Evolutionary conservation across 2,329 filamentous ascomycete species (phyloP), one percentile per base, ranked within the genome.

Genomic region (Cyphellophora europaea): DNA sequence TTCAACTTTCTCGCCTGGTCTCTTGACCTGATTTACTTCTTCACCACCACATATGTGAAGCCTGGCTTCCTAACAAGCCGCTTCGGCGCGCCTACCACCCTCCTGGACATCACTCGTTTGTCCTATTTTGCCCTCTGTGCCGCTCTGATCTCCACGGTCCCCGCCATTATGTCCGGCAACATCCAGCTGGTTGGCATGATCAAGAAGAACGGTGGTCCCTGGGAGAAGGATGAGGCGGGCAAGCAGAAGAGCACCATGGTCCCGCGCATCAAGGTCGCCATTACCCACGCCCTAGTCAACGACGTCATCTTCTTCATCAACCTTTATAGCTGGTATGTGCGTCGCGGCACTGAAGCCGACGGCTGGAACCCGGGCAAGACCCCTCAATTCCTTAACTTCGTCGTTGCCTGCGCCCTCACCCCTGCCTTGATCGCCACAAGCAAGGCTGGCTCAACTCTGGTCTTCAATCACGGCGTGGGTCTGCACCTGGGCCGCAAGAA

Each of bases 121-220:
- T 41, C 42, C 32, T 46, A 49, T 21, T 49, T 48, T 38, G 37
- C 47, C 23, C 42, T 49, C 11, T 44, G 43, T 34, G 43, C 40
- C 3, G 47, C 45, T 21, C 37, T 49, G 16, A 40, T 49, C 37
- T 40, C 41, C 30, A 48, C 45, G 4, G 40, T 49, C 23, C 45
- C 45, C 4, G 45, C 47, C 38, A 48, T 49, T 42, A 42, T 49
- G 45, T 47, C 45, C 13, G 47, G 47, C 33, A 48, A 47, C 42
- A 40, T 42, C 25, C 45, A 49, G 25, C 38, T 49, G 31, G 37
- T 45, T 11, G 44, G 45, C 19, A 42, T 49, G 47, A 49, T 49
- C 45, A 43, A 39, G 30, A 48, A 49, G 43, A 49, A 49, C 37
- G 46, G 46, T 14, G 47, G 47, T 1, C 45, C 45, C 3, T 49